Evolutionary conservation across 2,329 filamentous ascomycete species (phyloP).

Genomic region (Neocucurbitaria cava): DNA sequence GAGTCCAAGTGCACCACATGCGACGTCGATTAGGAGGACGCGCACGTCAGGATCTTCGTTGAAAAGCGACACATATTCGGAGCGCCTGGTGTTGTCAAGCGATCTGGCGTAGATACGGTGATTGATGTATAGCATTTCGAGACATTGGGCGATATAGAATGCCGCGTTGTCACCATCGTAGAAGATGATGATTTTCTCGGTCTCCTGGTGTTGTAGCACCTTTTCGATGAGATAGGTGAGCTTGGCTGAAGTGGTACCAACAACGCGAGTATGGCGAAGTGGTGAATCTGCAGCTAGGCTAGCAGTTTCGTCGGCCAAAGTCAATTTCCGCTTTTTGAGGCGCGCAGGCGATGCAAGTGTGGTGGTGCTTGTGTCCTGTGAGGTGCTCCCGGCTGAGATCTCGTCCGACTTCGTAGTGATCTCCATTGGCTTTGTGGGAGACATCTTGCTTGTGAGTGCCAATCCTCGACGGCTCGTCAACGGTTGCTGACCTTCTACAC

Average conservation of each 20-base stretch:
- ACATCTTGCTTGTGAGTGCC: slow-evolving; percentile 24
- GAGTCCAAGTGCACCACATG: slow-evolving; percentile 84
- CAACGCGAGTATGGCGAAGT: slow-evolving; percentile 66
- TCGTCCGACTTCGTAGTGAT: slow-evolving; percentile 19
- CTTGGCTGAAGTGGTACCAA: slow-evolving; percentile 87
- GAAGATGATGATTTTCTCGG: slow-evolving; percentile 90
- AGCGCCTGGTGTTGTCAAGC: slow-evolving; percentile 66
- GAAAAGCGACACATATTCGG: slow-evolving; percentile 80
- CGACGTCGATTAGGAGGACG: slow-evolving; percentile 90
- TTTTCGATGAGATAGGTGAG: slow-evolving; percentile 82
- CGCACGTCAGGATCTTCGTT: slow-evolving; percentile 72
- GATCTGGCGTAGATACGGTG: slow-evolving; percentile 72
- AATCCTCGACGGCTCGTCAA: slow-evolving; percentile 36
- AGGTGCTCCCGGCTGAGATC: background rate
- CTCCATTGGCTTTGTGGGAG: slow-evolving; percentile 22
- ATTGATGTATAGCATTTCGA: slow-evolving; percentile 73
- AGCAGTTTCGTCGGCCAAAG: slow-evolving; percentile 37
- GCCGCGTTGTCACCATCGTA: slow-evolving; percentile 89
- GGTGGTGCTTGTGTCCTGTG: background rate
- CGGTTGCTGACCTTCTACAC: slow-evolving; percentile 47
- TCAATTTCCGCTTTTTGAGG: slow-evolving; percentile 42
- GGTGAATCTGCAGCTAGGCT: slow-evolving; percentile 55
- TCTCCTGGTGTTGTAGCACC: slow-evolving; percentile 69
- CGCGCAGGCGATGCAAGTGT: slow-evolving; percentile 20
- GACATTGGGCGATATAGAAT: slow-evolving; percentile 81